Evolutionary conservation across 208 protist genomes (phyloP).

Genomic region (Jaenimonas drosophilae): DNA sequence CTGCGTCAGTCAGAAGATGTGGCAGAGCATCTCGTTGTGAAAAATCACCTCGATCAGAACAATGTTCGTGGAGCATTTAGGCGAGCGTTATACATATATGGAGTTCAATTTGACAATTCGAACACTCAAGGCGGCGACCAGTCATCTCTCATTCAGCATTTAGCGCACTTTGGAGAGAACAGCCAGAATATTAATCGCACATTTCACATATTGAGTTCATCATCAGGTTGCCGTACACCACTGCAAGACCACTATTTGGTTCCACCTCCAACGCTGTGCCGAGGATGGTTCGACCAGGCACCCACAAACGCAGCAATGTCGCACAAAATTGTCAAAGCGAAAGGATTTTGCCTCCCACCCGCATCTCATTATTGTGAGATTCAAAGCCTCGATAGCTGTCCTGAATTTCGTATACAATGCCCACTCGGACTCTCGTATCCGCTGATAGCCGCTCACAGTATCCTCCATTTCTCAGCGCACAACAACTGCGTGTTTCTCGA

Average conservation of each 20-base stretch:
- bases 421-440: conserved; percentile 75
- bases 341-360: conserved; percentile 46
- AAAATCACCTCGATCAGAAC: conserved; percentile 24
- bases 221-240: conserved; percentile 13
- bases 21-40: conserved; percentile 11
- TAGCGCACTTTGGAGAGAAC: conserved; percentile 28
- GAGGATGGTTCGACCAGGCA: conserved; percentile 75
- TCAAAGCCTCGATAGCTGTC: conserved; percentile 19
- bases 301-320: conserved; percentile 18
- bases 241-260: conserved; percentile 14
- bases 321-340: conserved; percentile 31
- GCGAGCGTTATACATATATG: conserved; percentile 25
- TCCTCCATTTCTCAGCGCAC: conserved; percentile 65
- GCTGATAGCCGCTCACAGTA: conserved; percentile 44
- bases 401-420: conserved; percentile 38
- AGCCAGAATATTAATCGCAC: conserved; percentile 16
- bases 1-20: conserved; percentile 31
- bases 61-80: conserved; percentile 30
- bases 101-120: conserved; percentile 28
- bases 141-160: conserved; percentile 20
- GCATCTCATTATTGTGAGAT: conserved; percentile 36
- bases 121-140: conserved; percentile 6
- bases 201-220: conserved; percentile 37
- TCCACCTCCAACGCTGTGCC: conserved; percentile 30
- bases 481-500: conserved; percentile 78